These are phyloP conservation scores for Chrysanthemum seticuspe DNA, from an alignment of 129 eudicot species.

Conservation along the genomic window DNA sequence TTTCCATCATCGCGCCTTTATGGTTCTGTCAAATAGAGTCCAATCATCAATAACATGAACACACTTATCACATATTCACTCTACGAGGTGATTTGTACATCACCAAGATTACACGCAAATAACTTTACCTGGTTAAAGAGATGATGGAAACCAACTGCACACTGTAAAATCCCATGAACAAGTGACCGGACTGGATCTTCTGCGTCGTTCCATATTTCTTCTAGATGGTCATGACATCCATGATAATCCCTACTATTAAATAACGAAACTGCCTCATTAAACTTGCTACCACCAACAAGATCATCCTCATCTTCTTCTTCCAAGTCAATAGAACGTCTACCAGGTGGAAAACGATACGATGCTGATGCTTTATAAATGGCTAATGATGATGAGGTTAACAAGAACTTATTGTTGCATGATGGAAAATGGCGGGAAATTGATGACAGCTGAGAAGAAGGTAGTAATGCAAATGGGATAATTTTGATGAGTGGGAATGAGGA, in stretches of 20 bases:
- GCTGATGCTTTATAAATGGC: constrained; percentile 23
- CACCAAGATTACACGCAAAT: too few relatives aligned
- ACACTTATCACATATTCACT: too few relatives aligned
- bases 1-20: constrained; percentile 95
- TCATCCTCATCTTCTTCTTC: constrained; percentile 41
- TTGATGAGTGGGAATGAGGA: constrained; percentile 27
- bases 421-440: constrained; percentile 25
- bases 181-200: constrained; percentile 72
- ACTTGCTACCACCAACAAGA: constrained; percentile 27
- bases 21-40: constrained; percentile 46
- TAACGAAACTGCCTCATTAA: constrained; percentile 63
- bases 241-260: constrained; percentile 77
- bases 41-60: not conserved
- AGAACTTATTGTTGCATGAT: constrained; percentile 17
- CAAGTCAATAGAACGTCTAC: constrained; percentile 45
- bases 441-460: constrained; percentile 8
- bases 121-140: constrained; percentile 73
- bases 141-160: constrained; percentile 91
- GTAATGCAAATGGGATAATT: constrained; percentile 2
- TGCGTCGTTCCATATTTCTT: constrained; percentile 68
- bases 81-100: too few relatives aligned
- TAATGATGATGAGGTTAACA: constrained; percentile 10
- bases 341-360: constrained; percentile 57
- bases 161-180: constrained; percentile 75
- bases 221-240: constrained; percentile 80